phyloP scores from a whole-genome alignment of 2,329 filamentous ascomycete genomes.

The Aureobasidium sp. region DNA sequence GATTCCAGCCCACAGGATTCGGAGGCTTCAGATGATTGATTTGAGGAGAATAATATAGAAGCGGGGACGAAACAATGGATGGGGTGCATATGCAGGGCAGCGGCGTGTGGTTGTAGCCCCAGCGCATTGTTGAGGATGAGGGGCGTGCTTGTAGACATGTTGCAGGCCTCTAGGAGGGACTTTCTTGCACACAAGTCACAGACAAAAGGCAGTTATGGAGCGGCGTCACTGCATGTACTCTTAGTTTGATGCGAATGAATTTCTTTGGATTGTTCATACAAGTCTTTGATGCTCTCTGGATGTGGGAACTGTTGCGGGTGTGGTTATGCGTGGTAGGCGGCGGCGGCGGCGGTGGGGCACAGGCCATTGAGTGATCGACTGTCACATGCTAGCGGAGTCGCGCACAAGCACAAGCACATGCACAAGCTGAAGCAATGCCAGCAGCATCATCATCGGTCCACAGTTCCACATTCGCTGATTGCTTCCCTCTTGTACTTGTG shows the following conservation, averaged over 20 bases:
- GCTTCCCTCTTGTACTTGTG: background rate
- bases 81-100: conserved; percentile 8
- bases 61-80: conserved; percentile 3
- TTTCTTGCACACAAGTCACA: background rate
- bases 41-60: background rate
- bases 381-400: background rate
- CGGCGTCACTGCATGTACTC: conserved; percentile 10
- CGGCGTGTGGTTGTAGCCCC: background rate
- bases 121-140: conserved; percentile 10
- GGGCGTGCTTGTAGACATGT: conserved; percentile 6
- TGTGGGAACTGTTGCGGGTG: background rate
- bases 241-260: conserved; percentile 1
- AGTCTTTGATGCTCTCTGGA: background rate
- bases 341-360: background rate
- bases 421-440: background rate
- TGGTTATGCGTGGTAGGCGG: background rate
- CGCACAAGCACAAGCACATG: background rate
- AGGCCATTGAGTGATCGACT: background rate
- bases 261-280: background rate
- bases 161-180: background rate
- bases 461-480: background rate
- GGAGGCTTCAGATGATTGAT: conserved; percentile 22
- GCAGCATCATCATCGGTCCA: conserved; percentile 10
- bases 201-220: background rate
- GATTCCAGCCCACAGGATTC: conserved; percentile 22